A percentile compares a stretch with the other conserved stretches of the same genome.
Conservation (phyloP, 306 rosid species). For the Bauhinia variegata region DNA sequence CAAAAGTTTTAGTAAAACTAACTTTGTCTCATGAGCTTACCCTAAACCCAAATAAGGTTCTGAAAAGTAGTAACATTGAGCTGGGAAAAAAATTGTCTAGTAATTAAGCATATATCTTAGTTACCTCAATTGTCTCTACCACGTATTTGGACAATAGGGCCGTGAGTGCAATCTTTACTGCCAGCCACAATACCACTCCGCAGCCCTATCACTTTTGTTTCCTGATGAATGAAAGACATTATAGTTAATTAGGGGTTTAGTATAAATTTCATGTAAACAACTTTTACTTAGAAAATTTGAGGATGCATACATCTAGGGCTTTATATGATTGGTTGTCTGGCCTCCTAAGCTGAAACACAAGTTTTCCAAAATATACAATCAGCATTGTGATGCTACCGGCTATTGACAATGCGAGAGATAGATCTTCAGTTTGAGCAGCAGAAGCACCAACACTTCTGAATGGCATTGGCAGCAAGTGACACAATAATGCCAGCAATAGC, state of each 20-base stretch:
- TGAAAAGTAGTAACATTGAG: no score
- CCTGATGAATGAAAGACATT: constrained; percentile 43
- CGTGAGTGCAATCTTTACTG: constrained; percentile 73
- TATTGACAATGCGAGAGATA: constrained; percentile 70
- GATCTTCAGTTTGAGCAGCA: constrained; percentile 15
- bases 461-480: constrained; percentile 79
- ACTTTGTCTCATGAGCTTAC: no score
- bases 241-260: not conserved
- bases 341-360: constrained; percentile 80
- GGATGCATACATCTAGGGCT: constrained; percentile 56
- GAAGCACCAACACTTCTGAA: constrained; percentile 53
- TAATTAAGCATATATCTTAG: not conserved
- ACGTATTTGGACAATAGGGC: constrained; percentile 90
- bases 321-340: constrained; percentile 80
- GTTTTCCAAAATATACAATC: constrained; percentile 62
- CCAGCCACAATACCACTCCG: constrained; percentile 87
- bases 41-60: no score
- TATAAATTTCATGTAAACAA: not conserved
- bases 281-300: constrained; percentile 2
- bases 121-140: constrained; percentile 87
- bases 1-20: no score
- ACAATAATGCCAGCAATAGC: constrained; percentile 71
- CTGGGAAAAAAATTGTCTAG: not conserved
- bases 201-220: constrained; percentile 62
- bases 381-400: constrained; percentile 80